Evolutionary conservation across 441 rosid species (phyloP).

Genomic region (Pelargonium fulgidum): DNA sequence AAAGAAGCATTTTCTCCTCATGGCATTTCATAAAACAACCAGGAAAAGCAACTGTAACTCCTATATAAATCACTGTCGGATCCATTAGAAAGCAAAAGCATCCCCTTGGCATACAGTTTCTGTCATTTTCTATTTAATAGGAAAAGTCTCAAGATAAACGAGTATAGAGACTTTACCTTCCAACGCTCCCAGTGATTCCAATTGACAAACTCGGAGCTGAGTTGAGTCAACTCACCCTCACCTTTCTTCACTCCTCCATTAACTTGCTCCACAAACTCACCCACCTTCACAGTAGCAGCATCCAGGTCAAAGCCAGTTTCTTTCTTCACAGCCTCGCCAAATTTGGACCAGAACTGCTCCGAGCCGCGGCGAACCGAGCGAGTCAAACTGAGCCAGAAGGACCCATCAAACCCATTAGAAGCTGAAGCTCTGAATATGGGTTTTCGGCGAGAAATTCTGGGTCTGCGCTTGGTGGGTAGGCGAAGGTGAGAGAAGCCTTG

Average conservation of each 20-base stretch:
- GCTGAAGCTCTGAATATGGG: slow-evolving; percentile 35
- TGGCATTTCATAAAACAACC: not conserved
- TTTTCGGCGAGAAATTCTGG: slow-evolving; percentile 25
- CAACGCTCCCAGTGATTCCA: slow-evolving; percentile 84
- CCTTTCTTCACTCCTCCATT: slow-evolving; percentile 35
- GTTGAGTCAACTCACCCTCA: slow-evolving; percentile 37
- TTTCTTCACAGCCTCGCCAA: slow-evolving; percentile 54
- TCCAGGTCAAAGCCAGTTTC: slow-evolving; percentile 65
- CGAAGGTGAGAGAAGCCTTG: slow-evolving; percentile 25
- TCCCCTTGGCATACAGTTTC: too few relatives aligned
- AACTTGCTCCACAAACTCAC: slow-evolving; percentile 37
- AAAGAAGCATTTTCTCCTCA: not conserved
- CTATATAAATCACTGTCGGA: not conserved
- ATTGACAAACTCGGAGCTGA: slow-evolving; percentile 45
- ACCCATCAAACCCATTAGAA: slow-evolving; percentile 43
- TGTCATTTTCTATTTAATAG: too few relatives aligned
- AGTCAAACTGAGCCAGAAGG: slow-evolving; percentile 49
- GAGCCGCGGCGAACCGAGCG: slow-evolving; percentile 44
- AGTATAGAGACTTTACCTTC: slow-evolving; percentile 47
- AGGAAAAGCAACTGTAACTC: not conserved
- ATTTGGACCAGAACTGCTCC: slow-evolving; percentile 48
- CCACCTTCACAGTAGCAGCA: slow-evolving; percentile 35
- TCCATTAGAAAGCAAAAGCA: not conserved
- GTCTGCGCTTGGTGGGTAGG: slow-evolving; percentile 18
- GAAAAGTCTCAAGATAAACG: not conserved